A percentile compares a stretch with the other conserved stretches of the same genome.
Conservation (phyloP, 2,329 filamentous ascomycete species). For the Aspergillus ustus region DNA sequence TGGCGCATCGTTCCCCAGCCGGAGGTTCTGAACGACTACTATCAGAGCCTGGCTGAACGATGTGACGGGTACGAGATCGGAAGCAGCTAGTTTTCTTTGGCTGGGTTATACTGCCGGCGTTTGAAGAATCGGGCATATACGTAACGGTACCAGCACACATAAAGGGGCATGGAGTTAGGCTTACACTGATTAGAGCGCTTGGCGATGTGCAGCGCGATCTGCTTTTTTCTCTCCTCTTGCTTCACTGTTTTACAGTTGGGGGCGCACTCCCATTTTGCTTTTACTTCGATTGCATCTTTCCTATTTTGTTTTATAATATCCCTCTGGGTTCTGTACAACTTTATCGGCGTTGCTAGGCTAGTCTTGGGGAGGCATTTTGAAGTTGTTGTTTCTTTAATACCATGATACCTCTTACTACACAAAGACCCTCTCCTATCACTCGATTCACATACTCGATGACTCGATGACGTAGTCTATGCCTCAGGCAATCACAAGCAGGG, state of each 20-base stretch:
- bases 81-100: not conserved
- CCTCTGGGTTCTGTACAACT: slow-evolving; percentile 18
- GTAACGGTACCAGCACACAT: slow-evolving; percentile 22
- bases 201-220: not conserved
- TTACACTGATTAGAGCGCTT: slow-evolving; percentile 21
- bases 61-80: slow-evolving; percentile 64
- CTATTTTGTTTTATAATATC: slow-evolving; percentile 17
- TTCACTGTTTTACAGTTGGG: slow-evolving; percentile 5
- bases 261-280: slow-evolving; percentile 8
- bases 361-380: slow-evolving; percentile 14
- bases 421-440: not conserved
- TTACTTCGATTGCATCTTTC: slow-evolving; percentile 1
- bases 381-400: not conserved
- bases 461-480: slow-evolving; percentile 16
- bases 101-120: not conserved
- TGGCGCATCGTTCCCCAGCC: slow-evolving; percentile 98
- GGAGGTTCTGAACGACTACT: slow-evolving; percentile 91
- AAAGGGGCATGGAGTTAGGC: slow-evolving; percentile 25
- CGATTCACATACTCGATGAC: not conserved
- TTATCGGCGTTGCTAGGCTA: slow-evolving; percentile 15
- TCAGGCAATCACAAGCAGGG: slow-evolving; percentile 23
- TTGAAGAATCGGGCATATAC: slow-evolving; percentile 16
- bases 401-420: not conserved
- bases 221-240: not conserved
- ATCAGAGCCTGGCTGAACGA: slow-evolving; percentile 78